Base-by-base conservation (phyloP, 2,329 filamentous ascomycete genomes). In the Fusarium algeriense region DNA sequence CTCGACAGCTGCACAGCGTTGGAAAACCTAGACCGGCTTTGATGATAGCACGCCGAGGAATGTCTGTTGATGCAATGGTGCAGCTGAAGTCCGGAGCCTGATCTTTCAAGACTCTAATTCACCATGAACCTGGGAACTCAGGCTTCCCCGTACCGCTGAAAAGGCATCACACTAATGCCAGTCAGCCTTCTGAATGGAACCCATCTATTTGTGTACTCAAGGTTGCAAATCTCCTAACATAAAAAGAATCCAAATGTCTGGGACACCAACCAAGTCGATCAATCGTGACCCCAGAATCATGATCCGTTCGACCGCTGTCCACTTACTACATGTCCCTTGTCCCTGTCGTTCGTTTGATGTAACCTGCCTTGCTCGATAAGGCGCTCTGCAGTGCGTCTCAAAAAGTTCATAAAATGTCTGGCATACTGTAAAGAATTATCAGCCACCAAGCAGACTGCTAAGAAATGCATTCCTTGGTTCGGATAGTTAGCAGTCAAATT, bases 281-380 rank as follows among this genome's bases (percentile, higher is more conserved):
- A 67, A 60, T 48, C 45, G 44, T 20, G n/a, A 20, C 57, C 67
- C 53, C 26, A 69, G 53, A 58, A 44, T 32, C n/a, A 64, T 45
- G 45, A 60, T 57, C 54, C 45, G 63, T 55, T 69, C 53, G 38
- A 41, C 61, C 20, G 41, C 45, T 38, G 15, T 35, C 34, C 49
- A 50, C n/a, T 30, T 30, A 30, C 10, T 30, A 30, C 20, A 48
- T 28, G 20, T 44, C 46, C 66, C 52, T 61, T 57, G 57, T 58
- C 46, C 52, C 35, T 60, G 52, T 61, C 45, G 56, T n/a, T 69
- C 37, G 30, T 54, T 54, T 46, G 28, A 71, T 50, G 49, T 43
- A 68, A 30, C 43, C 32, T 53, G 32, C 45, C 44, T 38, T 53
- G 50, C 52, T 58, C 26, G 48, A 56, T 65, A 60, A 45, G 26